These are phyloP conservation scores for Fomitiporia mediterranea DNA, from an alignment of 1,284 basidiomycete genomes.

Conservation along the genomic window DNA sequence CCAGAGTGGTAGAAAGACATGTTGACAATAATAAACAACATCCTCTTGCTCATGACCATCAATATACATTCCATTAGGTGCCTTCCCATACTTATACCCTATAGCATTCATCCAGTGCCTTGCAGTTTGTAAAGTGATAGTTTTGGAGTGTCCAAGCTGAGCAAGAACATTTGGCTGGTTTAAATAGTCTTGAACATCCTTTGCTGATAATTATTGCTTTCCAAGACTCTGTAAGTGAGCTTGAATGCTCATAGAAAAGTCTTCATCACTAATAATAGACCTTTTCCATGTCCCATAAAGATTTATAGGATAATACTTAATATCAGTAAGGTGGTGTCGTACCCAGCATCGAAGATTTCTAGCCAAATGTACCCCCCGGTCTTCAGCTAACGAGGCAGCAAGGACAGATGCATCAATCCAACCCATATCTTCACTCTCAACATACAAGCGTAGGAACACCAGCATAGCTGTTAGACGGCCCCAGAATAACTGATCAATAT, in stretches of 20 bases:
- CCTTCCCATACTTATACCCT: too few relatives aligned
- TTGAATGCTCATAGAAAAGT: constrained; percentile 21
- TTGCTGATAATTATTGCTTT: too few relatives aligned
- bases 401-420: not conserved
- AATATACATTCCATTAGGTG: not conserved
- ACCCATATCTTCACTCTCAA: not conserved
- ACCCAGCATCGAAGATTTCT: not conserved
- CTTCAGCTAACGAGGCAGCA: not conserved
- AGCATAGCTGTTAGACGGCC: not conserved
- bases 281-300: constrained; percentile 13
- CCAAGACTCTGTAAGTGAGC: constrained; percentile 19
- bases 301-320: not conserved
- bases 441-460: not conserved
- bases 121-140: too few relatives aligned
- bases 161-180: too few relatives aligned
- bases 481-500: not conserved
- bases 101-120: too few relatives aligned
- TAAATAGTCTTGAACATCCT: too few relatives aligned
- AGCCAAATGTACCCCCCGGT: not conserved
- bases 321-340: not conserved
- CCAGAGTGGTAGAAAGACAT: not conserved
- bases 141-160: too few relatives aligned
- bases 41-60: constrained; percentile 1
- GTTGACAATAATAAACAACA: not conserved
- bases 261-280: constrained; percentile 23